Base-by-base conservation (phyloP, 257 asterid species). In the Datura wrightii region DNA sequence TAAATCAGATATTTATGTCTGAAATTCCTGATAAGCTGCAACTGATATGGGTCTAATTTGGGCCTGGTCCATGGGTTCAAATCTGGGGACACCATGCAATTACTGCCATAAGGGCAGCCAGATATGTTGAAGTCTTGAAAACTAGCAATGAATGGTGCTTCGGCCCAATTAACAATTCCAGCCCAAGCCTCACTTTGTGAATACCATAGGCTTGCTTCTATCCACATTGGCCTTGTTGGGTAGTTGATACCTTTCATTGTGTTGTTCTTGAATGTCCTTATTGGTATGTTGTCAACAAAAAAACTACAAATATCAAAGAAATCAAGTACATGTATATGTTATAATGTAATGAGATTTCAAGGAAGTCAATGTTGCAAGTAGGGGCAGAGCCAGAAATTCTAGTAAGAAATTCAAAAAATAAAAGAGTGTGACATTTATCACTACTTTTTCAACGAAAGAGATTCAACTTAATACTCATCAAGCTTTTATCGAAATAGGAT, bases 161-260 rank as follows among this genome's bases (percentile, higher is more conserved):
- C 42, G 63, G 52, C 19, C 87, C 87, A 85, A 15, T 85, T 37
- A 52, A 80, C 74, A 44, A 1, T 14, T 70, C 79, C 42, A n/a
- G 76, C 87, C 87, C 37, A 65, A 67, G 1, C 36, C 74, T 1
- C 56, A 53, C 48, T 41, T 3, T 85, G 54, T 69, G 82, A 83
- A 16, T 55, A 8, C 87, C 87, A 85, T 42, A 85, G 41, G 5
- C 55, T 80, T 46, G 66, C 82, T 10, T 44, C 58, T 80, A 59
- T 3, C 66, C 65, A 79, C 84, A 85, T 82, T 42, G 87, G 52
- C 50, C 46, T 63, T 24, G 82, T 15, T 14, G 84, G 87, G 41
- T n/a, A 80, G 55, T 48, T 69, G 1, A 56, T 1, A 14, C 82
- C 82, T 13, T n/a, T 53, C 1, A 11, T 31, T 11, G 42, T 70